Conservation (phyloP, 768 basidiomycete genomes). For the Sarcodon aspratus region DNA sequence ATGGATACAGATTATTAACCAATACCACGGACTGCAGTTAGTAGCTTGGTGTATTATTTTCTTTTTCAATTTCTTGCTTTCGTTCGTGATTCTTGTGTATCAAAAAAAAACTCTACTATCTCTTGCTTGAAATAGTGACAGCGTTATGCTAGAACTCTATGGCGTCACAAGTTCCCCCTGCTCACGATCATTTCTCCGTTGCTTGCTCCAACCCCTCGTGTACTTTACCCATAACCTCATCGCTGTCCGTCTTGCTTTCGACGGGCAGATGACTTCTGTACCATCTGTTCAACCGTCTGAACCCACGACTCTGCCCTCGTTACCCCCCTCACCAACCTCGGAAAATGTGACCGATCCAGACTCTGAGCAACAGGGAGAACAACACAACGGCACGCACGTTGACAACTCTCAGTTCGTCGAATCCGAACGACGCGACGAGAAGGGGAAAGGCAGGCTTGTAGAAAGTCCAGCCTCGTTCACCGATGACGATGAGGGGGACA, state of each 20-base stretch:
- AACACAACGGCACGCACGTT: constrained; percentile 21
- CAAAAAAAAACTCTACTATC: background rate
- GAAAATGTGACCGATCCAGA: constrained; percentile 27
- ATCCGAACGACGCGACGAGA: constrained; percentile 14
- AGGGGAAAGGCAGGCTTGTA: constrained; percentile 19
- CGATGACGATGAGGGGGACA: constrained; percentile 16
- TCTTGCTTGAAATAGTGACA: constrained; percentile 2
- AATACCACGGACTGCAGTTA: too few species aligned
- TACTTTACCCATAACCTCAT: too few species aligned
- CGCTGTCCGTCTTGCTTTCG: constrained; percentile 1
- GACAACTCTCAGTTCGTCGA: constrained; percentile 15
- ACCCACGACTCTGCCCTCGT: constrained; percentile 17
- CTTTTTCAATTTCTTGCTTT: constrained; percentile 1
- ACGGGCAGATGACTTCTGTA: constrained; percentile 9
- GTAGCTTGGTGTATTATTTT: too few species aligned
- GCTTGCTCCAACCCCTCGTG: background rate
- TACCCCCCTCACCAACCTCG: constrained; percentile 30
- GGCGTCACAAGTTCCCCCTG: background rate
- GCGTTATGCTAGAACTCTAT: background rate
- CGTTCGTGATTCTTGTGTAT: background rate
- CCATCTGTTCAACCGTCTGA: constrained; percentile 10
- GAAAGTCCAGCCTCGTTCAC: constrained; percentile 20
- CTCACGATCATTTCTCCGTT: background rate
- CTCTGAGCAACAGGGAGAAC: background rate
- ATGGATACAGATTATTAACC: too few species aligned